A percentile compares a stretch with the other conserved stretches of the same genome.
Conservation (phyloP, 495 filamentous ascomycete genomes). For the Durotheca rogersii region DNA sequence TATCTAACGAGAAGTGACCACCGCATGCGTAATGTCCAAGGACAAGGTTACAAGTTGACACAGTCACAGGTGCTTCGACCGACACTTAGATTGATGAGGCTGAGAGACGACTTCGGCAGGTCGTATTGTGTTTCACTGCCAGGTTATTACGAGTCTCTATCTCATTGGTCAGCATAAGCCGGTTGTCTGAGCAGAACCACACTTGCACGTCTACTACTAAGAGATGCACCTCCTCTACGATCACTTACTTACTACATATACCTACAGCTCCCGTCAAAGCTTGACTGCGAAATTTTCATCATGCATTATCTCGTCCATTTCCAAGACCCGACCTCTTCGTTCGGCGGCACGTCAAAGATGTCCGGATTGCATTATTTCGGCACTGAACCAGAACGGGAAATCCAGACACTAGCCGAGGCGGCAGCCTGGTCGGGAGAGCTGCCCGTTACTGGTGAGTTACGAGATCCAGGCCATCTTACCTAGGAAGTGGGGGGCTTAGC, state of each 20-base stretch:
- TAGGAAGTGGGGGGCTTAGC: constrained; percentile 13
- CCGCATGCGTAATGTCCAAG: constrained; percentile 11
- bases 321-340: constrained; percentile 6
- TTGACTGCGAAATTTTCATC: constrained; percentile 5
- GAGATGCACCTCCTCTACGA: constrained; percentile 16
- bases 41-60: constrained; percentile 19
- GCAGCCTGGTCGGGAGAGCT: constrained; percentile 1
- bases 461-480: no score
- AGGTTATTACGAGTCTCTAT: constrained; percentile 15
- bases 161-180: constrained; percentile 15
- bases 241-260: constrained; percentile 32
- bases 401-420: constrained; percentile 11
- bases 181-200: constrained; percentile 1
- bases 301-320: constrained; percentile 14
- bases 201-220: constrained; percentile 22
- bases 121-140: constrained; percentile 25
- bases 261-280: constrained; percentile 2
- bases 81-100: constrained; percentile 20
- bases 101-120: constrained; percentile 31
- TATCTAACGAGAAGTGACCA: no score
- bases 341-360: constrained; percentile 1
- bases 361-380: constrained; percentile 9
- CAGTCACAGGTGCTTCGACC: neutral
- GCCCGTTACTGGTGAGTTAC: no score
- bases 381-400: constrained; percentile 13